A percentile compares a stretch with the other conserved stretches of the same genome.
Evolutionary conservation across 2,329 filamentous ascomycete genomes (phyloP).

Genomic region (Beauveria australis): DNA sequence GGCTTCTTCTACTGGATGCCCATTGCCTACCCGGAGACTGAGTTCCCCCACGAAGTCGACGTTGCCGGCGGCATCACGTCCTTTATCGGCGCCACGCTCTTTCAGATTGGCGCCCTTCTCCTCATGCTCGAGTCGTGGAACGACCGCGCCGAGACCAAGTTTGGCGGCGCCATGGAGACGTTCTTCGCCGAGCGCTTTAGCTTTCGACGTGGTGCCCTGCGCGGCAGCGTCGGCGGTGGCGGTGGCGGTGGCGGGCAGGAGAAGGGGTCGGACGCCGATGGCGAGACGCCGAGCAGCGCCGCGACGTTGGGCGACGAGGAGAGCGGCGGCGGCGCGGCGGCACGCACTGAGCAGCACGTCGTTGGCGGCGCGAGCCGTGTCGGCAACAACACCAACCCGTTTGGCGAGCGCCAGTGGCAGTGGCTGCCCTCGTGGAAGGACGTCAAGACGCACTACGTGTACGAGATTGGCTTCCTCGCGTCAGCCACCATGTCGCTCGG

Average conservation of each 20-base stretch:
- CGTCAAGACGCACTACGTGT: constrained; percentile 49
- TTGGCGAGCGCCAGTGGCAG: constrained; percentile 33
- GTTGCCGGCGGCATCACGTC: constrained; percentile 45
- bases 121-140: constrained; percentile 54
- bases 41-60: constrained; percentile 42
- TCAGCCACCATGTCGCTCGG: constrained; percentile 47
- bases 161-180: constrained; percentile 51
- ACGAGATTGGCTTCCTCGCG: constrained; percentile 55
- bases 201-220: neutral
- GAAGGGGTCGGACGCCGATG: neutral
- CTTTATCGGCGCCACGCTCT: constrained; percentile 53
- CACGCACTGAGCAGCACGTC: neutral
- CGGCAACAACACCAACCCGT: neutral
- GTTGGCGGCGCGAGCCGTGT: neutral
- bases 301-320: neutral
- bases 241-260: neutral
- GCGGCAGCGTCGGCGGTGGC: neutral
- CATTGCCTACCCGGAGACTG: constrained; percentile 38
- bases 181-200: constrained; percentile 10
- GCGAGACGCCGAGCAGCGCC: neutral
- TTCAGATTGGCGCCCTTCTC: constrained; percentile 48
- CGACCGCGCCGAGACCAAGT: constrained; percentile 47
- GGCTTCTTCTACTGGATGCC: constrained; percentile 53
- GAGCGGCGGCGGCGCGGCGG: neutral
- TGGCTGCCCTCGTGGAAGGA: constrained; percentile 52